phyloP scores from a whole-genome alignment of 176 grass and related monocot genomes.

The Carex cristatella region DNA sequence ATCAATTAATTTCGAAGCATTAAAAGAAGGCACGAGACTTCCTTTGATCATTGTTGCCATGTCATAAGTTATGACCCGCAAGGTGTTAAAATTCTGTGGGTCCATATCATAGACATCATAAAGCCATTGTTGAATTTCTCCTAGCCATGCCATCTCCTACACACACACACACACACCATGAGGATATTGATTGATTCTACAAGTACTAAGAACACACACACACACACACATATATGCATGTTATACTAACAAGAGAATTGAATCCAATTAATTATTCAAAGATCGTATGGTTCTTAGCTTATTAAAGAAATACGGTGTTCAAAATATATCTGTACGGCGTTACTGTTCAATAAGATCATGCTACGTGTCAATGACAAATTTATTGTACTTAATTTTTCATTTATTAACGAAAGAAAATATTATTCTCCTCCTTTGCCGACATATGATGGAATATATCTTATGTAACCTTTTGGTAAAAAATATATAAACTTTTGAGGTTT shows the following conservation, averaged over 20 bases:
- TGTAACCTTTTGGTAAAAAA: no score
- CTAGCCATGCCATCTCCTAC: background rate
- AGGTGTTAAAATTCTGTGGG: background rate
- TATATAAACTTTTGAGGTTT: no score
- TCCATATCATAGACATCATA: slow-evolving; percentile 3
- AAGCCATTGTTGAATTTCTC: background rate
- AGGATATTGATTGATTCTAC: background rate
- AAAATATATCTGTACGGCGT: background rate
- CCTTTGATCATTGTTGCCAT: background rate
- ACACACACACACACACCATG: background rate
- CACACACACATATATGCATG: background rate
- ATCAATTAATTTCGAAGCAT: background rate
- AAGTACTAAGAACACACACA: background rate
- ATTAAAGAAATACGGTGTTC: background rate
- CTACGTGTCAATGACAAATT: background rate
- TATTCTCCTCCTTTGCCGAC: background rate
- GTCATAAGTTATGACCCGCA: slow-evolving; percentile 8
- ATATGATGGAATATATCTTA: background rate
- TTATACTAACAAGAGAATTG: background rate
- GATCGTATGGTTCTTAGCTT: background rate
- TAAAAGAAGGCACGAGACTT: background rate
- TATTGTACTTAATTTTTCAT: background rate
- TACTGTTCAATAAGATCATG: background rate
- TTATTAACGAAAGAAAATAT: background rate
- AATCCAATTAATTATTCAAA: background rate